Evolutionary conservation across 805 yeast species (phyloP), one percentile per base, ranked within the genome.

Genomic region (Metschnikowia borealis): DNA sequence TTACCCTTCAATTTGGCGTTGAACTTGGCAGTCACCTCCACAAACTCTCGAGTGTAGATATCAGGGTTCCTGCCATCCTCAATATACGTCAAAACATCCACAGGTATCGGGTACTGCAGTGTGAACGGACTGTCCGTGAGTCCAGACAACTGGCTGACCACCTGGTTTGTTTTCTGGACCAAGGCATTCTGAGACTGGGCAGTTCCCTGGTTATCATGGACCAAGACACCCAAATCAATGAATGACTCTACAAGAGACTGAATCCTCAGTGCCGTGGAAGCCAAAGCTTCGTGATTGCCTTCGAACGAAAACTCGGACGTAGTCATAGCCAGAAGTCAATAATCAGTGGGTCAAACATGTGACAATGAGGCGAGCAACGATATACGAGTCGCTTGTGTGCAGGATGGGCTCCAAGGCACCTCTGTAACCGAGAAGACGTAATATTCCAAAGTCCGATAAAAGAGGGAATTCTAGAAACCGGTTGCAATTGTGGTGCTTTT

Each of bases 61-160:
- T 94, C 98, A 0, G 99, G 98, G 63, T 94, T 94, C 58, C 99
- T 76, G 2, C 99, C 99, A 62, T 89, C 96, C 63, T 94, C 98
- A 36, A 94, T 89, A 62, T 94, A 94, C 54, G 86, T 84, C 13
- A 90, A 73, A n/a, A 91, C 91, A 62, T 91, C 97, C 36, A 86
- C 66, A 1, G 97, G 97, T 3, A 87, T 76, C 1, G 83, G 73
- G 38, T 64, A 67, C 51, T 74, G 68, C 40, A 58, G 64, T 2
- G 70, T 65, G 26, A 61, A 61, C 3, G 73, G 69, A 47, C 64
- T 63, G 21, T 65, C 56, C 17, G 70, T 65, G 34, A 73, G 55
- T 1, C 66, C 67, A 10, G 69, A 64, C 21, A 73, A 62, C 64
- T 62, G 79, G 48, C 64, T 68, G 49, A 58, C 66, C 23, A 64